Evolutionary conservation across 2,329 filamentous ascomycete species (phyloP).

Genomic region (Colletotrichum theobromicola): DNA sequence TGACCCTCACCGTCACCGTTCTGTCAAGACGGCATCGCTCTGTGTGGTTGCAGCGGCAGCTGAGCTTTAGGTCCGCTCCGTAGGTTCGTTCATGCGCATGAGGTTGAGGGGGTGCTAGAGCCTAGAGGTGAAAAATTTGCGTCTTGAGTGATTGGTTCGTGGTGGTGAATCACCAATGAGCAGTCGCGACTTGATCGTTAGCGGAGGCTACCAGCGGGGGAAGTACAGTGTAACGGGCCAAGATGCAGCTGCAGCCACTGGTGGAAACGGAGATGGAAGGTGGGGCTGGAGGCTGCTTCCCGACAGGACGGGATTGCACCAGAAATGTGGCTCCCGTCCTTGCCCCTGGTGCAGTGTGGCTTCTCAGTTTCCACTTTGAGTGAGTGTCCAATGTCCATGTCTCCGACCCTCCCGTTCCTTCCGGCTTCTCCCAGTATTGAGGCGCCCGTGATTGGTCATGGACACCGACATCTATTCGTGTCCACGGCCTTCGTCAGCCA

Average conservation of each 20-base stretch:
- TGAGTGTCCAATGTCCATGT: no score
- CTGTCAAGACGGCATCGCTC: not conserved
- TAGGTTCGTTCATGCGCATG: not conserved
- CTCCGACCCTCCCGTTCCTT: slow-evolving; percentile 11
- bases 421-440: slow-evolving; percentile 16
- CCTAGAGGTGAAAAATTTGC: slow-evolving; percentile 16
- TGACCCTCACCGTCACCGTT: not conserved
- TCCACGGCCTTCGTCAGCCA: slow-evolving; percentile 1
- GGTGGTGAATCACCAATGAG: slow-evolving; percentile 16
- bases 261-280: not conserved
- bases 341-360: not conserved
- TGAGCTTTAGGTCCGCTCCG: not conserved
- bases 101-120: not conserved
- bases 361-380: not conserved
- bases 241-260: not conserved
- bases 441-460: not conserved
- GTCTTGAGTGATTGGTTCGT: not conserved
- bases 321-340: not conserved
- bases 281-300: slow-evolving; percentile 11
- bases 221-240: slow-evolving; percentile 1
- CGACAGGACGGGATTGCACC: slow-evolving; percentile 15
- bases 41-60: not conserved
- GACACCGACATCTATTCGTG: not conserved
- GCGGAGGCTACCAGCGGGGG: slow-evolving; percentile 7
- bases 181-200: not conserved